These are phyloP conservation scores for Madurella fahalii DNA, from an alignment of 2,329 filamentous ascomycete genomes.

Conservation along the genomic window DNA sequence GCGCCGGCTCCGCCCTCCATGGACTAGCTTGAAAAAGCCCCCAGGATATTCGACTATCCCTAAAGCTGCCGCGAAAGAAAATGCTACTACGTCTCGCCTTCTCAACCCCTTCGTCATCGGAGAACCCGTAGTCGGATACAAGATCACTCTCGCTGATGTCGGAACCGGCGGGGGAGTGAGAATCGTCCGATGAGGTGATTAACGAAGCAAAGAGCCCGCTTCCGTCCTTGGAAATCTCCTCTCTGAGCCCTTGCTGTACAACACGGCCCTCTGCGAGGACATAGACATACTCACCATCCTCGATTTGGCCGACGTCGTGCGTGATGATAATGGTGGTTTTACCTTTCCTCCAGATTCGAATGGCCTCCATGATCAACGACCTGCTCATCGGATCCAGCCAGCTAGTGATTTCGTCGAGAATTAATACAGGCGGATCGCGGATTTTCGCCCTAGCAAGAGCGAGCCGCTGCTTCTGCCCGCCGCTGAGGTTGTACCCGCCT, in stretches of 20 bases:
- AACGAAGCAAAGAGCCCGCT: constrained; percentile 47
- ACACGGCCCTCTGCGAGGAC: constrained; percentile 68
- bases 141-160: neutral
- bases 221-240: constrained; percentile 45
- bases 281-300: constrained; percentile 70
- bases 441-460: constrained; percentile 75
- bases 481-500: constrained; percentile 69
- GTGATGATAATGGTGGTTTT: constrained; percentile 94
- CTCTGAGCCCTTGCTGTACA: constrained; percentile 63
- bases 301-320: constrained; percentile 78
- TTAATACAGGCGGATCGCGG: constrained; percentile 72
- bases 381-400: constrained; percentile 74
- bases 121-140: constrained; percentile 1
- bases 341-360: constrained; percentile 70
- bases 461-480: constrained; percentile 79
- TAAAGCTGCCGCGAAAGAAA: constrained; percentile 12
- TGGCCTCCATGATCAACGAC: constrained; percentile 64
- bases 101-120: constrained; percentile 5
- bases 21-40: constrained; percentile 18
- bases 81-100: constrained; percentile 15
- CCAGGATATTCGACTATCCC: constrained; percentile 11
- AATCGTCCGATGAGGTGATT: constrained; percentile 25
- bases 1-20: neutral
- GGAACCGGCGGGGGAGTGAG: constrained; percentile 3
- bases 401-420: constrained; percentile 86